phyloP scores from a whole-genome alignment of 345 rosid genomes.

The Corchorus capsularis region DNA sequence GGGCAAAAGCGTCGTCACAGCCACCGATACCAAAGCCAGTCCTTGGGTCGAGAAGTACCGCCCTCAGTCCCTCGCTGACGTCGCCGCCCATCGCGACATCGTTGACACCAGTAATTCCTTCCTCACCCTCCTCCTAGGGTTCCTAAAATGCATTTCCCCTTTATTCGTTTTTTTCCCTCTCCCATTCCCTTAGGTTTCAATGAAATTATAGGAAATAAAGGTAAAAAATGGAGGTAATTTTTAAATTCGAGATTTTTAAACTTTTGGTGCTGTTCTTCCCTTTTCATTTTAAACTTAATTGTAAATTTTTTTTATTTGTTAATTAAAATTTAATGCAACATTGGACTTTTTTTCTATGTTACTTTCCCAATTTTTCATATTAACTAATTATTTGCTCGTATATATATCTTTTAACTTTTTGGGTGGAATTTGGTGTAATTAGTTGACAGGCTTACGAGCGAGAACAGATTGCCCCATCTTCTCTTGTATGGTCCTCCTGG shows the following conservation, averaged over 20 bases:
- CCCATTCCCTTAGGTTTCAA: not conserved
- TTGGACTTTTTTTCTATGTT: not conserved
- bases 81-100: conserved; percentile 98
- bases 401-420: not conserved
- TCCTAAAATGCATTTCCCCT: conserved; percentile 11
- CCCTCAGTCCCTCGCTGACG: conserved; percentile 91
- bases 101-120: conserved; percentile 77
- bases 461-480: conserved; percentile 93
- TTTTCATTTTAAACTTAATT: not conserved
- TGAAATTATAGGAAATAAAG: not conserved
- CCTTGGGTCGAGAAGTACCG: conserved; percentile 99
- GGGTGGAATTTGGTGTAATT: conserved; percentile 5
- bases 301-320: not conserved
- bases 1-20: conserved; percentile 53
- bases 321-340: not conserved
- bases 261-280: not conserved
- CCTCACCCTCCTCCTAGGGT: conserved; percentile 28
- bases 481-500: conserved; percentile 96
- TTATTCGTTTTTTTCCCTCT: not conserved
- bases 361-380: not conserved
- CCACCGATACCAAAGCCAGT: conserved; percentile 51
- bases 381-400: not conserved
- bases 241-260: not conserved
- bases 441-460: conserved; percentile 96
- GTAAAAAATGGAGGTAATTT: conserved; percentile 1